These are phyloP conservation scores for Lactifluus piperatus DNA, from an alignment of 768 basidiomycete species.

Conservation along the genomic window DNA sequence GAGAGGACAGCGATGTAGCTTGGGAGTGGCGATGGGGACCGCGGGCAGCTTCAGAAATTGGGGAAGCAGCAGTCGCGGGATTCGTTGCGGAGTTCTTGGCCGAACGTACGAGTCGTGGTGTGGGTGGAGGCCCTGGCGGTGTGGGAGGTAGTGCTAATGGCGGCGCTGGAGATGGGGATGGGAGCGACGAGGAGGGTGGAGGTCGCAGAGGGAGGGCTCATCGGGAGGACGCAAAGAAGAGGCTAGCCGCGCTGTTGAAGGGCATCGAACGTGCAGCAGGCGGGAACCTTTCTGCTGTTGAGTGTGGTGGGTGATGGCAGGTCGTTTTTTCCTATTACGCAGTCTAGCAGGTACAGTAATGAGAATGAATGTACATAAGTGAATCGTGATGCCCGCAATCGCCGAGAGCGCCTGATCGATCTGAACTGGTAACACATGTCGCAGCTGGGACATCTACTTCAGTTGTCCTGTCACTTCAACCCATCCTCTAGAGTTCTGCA, in stretches of 20 bases:
- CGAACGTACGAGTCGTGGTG: slow-evolving; percentile 22
- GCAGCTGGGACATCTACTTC: too few relatives aligned
- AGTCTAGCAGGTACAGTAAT: too few relatives aligned
- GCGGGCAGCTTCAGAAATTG: slow-evolving; percentile 72
- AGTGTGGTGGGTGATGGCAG: neutral
- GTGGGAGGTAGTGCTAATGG: neutral
- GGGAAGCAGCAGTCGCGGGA: slow-evolving; percentile 61
- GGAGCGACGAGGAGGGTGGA: slow-evolving; percentile 17
- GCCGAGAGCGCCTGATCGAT: too few relatives aligned
- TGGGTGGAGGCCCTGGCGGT: neutral
- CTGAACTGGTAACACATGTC: too few relatives aligned
- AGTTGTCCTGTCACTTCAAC: too few relatives aligned
- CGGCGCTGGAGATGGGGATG: neutral
- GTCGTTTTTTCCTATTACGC: too few relatives aligned
- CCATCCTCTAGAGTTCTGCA: too few relatives aligned
- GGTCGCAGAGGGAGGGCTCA: slow-evolving; percentile 13
- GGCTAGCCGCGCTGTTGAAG: slow-evolving; percentile 38
- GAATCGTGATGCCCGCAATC: too few relatives aligned
- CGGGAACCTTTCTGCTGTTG: slow-evolving; percentile 35
- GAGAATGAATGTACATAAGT: too few relatives aligned
- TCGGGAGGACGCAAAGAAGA: slow-evolving; percentile 28
- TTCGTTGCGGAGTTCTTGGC: slow-evolving; percentile 83
- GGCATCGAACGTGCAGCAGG: slow-evolving; percentile 61
- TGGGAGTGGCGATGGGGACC: slow-evolving; percentile 86
- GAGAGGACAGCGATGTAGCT: slow-evolving; percentile 32